Evolutionary conservation across 192 early-diverging fungal species (phyloP).

Genomic region (Podila clonocystis): DNA sequence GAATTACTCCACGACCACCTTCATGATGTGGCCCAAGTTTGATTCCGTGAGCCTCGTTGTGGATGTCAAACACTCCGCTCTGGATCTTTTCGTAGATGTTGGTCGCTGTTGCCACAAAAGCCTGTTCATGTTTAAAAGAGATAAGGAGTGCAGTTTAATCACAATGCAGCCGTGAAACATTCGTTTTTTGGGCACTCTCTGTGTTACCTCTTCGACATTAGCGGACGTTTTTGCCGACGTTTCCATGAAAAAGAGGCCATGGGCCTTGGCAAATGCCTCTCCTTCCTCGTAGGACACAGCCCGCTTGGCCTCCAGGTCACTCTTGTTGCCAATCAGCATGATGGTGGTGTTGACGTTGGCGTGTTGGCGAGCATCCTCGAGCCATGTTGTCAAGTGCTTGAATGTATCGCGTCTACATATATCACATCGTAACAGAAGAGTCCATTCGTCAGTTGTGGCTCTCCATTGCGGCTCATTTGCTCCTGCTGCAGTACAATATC

Average conservation of each 20-base stretch:
- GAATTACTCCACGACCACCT: too few relatives aligned
- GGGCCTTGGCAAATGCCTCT: slow-evolving; percentile 85
- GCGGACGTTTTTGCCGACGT: slow-evolving; percentile 90
- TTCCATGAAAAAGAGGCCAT: slow-evolving; percentile 91
- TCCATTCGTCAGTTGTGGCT: too few relatives aligned
- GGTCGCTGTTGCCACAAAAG: slow-evolving; percentile 79
- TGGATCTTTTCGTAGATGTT: slow-evolving; percentile 87
- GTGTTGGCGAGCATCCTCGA: slow-evolving; percentile 81
- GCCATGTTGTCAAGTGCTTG: slow-evolving; percentile 56
- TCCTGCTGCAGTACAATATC: background rate
- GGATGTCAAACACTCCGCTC: slow-evolving; percentile 75
- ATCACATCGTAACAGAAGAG: background rate
- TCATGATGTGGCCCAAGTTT: too few relatives aligned
- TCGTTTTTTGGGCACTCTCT: too few relatives aligned
- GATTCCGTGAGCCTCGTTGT: slow-evolving; percentile 60
- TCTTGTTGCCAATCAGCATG: slow-evolving; percentile 93
- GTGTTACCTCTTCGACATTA: slow-evolving; percentile 77
- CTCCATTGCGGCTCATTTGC: background rate
- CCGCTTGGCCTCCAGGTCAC: slow-evolving; percentile 82
- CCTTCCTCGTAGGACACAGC: slow-evolving; percentile 88
- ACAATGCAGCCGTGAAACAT: too few relatives aligned
- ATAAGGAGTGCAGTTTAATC: background rate
- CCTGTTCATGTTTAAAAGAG: slow-evolving; percentile 29
- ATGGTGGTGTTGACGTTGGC: slow-evolving; percentile 91
- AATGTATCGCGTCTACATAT: slow-evolving; percentile 50